Percentiles rank a stretch among this genome's conserved stretches.
Evolutionary conservation across 495 filamentous ascomycete species (phyloP).

Genomic region (Bombardia bombarda): DNA sequence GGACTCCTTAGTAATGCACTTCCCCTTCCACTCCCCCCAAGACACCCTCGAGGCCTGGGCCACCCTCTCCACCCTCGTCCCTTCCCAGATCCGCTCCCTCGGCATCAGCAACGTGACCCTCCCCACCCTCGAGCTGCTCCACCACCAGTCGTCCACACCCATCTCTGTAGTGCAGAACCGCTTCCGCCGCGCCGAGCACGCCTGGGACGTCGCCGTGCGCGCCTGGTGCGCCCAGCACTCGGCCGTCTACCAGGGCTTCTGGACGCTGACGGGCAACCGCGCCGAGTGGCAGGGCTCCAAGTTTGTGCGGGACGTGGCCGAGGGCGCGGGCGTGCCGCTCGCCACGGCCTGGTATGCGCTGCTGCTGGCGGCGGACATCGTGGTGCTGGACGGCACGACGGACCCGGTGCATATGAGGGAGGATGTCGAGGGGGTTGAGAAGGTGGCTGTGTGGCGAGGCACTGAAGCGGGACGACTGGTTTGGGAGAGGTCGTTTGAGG

Average conservation of each 20-base stretch:
- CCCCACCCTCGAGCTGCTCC: conserved; percentile 42
- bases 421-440: conserved; percentile 51
- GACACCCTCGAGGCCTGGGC: conserved; percentile 60
- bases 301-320: conserved; percentile 45
- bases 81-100: conserved; percentile 50
- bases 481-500: too few species aligned
- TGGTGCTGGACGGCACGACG: conserved; percentile 65
- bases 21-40: conserved; percentile 47
- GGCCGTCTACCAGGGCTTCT: conserved; percentile 69
- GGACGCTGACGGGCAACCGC: conserved; percentile 67
- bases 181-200: conserved; percentile 51
- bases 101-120: conserved; percentile 66
- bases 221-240: conserved; percentile 51
- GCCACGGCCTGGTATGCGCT: conserved; percentile 59
- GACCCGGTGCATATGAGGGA: conserved; percentile 53
- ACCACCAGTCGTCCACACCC: conserved; percentile 23
- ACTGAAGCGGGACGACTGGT: too few species aligned
- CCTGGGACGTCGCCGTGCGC: conserved; percentile 55
- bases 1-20: conserved; percentile 67
- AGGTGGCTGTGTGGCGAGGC: too few species aligned
- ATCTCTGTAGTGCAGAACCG: conserved; percentile 66
- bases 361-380: conserved; percentile 51
- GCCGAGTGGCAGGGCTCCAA: conserved; percentile 43
- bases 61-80: conserved; percentile 56
- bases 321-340: conserved; percentile 34